A percentile compares a stretch with the other conserved stretches of the same genome.
Evolutionary conservation across 2,329 filamentous ascomycete genomes (phyloP).

Genomic region (Phialemonium atrogriseum): DNA sequence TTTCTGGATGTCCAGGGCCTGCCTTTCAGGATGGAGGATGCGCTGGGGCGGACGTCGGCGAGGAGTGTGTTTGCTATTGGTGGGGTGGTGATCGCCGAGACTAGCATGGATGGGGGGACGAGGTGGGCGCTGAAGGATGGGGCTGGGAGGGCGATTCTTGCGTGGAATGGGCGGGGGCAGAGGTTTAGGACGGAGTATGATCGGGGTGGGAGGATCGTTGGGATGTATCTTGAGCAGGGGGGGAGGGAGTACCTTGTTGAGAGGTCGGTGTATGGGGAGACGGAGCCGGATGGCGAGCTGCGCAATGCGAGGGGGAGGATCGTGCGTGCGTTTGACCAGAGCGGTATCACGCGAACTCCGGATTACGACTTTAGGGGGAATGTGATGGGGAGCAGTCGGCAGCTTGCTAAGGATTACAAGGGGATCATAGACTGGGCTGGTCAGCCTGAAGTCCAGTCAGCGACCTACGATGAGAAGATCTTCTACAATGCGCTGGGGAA

Average conservation of each 20-base stretch:
- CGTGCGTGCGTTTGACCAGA: not conserved
- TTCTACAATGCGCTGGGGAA: not conserved
- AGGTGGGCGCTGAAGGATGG: conserved; percentile 6
- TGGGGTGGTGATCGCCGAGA: not conserved
- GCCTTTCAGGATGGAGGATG: not conserved
- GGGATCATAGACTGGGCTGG: not conserved
- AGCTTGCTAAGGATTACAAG: not conserved
- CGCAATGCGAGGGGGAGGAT: not conserved
- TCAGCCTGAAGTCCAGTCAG: not conserved
- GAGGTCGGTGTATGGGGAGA: not conserved
- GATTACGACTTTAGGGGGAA: not conserved
- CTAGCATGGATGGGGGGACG: not conserved
- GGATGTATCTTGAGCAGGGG: no score
- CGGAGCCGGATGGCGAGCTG: not conserved
- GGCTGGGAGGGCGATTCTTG: not conserved
- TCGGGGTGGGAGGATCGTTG: not conserved
- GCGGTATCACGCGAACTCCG: not conserved
- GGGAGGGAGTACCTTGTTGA: not conserved
- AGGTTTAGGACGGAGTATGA: not conserved
- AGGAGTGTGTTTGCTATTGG: not conserved
- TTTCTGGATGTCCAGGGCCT: no score
- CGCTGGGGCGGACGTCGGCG: not conserved
- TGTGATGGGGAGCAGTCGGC: not conserved
- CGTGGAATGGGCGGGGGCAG: not conserved
- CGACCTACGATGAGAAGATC: not conserved